phyloP scores from a whole-genome alignment of 1,284 basidiomycete species.

The Athelia psychrophila region DNA sequence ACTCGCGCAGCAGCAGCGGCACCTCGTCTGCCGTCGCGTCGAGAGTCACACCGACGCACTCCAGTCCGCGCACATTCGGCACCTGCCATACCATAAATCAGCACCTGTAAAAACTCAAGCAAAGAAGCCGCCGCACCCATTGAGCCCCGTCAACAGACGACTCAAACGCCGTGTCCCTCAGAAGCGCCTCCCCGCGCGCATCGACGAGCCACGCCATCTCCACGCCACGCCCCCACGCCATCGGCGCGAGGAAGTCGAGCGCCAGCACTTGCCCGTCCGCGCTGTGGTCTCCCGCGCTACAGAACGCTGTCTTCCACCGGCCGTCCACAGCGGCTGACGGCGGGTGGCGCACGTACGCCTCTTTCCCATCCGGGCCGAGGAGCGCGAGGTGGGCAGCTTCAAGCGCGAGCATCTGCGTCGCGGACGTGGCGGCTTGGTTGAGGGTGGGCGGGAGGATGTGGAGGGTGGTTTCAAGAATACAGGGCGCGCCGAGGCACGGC shows the following conservation, averaged over 20 bases:
- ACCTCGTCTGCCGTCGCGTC: neutral
- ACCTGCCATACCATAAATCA: neutral
- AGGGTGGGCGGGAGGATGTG: constrained; percentile 34
- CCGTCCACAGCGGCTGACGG: constrained; percentile 58
- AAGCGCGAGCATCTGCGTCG: constrained; percentile 37
- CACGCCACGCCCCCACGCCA: constrained; percentile 19
- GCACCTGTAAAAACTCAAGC: neutral
- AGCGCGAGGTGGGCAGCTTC: constrained; percentile 31
- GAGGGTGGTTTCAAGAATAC: constrained; percentile 56
- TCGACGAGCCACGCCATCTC: constrained; percentile 48
- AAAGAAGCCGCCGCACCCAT: constrained; percentile 38
- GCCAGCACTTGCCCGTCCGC: constrained; percentile 46
- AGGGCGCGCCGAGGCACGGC: constrained; percentile 43
- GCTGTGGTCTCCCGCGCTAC: constrained; percentile 36
- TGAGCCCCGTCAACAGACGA: constrained; percentile 31
- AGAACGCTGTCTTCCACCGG: constrained; percentile 43
- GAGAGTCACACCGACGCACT: neutral
- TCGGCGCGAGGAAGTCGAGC: constrained; percentile 37
- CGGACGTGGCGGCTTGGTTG: constrained; percentile 20
- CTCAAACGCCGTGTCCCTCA: constrained; percentile 35
- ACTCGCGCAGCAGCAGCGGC: constrained; percentile 26
- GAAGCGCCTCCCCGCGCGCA: constrained; percentile 31
- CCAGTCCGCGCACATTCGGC: neutral
- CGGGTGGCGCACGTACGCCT: constrained; percentile 43
- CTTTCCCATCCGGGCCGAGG: constrained; percentile 30